Percentiles rank a stretch among this genome's conserved stretches.
phyloP scores from a whole-genome alignment of 2,329 filamentous ascomycete genomes.

The Corniculantispora saksenae region DNA sequence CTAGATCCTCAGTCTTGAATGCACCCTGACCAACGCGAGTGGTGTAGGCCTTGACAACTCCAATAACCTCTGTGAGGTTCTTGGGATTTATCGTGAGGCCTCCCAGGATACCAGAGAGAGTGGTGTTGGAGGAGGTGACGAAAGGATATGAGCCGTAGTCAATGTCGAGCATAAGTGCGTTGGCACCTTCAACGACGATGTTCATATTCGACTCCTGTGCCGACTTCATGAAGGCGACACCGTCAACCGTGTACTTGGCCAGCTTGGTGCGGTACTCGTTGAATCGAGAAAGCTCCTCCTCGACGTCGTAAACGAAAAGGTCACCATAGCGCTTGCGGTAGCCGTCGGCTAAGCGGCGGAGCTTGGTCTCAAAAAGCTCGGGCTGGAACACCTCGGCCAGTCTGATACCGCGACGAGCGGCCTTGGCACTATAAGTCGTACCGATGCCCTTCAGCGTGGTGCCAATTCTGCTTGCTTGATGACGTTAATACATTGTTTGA shows the following conservation, averaged over 20 bases:
- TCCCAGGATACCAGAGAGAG: conserved; percentile 55
- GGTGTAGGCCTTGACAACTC: conserved; percentile 42
- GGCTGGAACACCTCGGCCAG: conserved; percentile 69
- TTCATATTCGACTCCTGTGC: conserved; percentile 60
- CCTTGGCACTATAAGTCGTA: conserved; percentile 31
- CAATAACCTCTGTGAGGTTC: conserved; percentile 61
- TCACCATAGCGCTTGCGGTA: conserved; percentile 68
- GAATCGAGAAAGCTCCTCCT: conserved; percentile 67
- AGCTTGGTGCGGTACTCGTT: conserved; percentile 59
- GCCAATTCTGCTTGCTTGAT: conserved; percentile 31
- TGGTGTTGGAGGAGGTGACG: conserved; percentile 16
- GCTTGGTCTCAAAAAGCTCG: conserved; percentile 64
- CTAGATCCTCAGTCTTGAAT: conserved; percentile 65
- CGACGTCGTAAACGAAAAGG: conserved; percentile 64
- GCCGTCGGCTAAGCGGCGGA: conserved; percentile 61
- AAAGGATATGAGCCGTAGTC: conserved; percentile 46
- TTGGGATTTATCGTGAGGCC: conserved; percentile 62
- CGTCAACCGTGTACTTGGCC: conserved; percentile 64
- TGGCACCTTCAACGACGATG: conserved; percentile 68
- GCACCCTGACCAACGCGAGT: conserved; percentile 63
- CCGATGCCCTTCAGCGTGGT: conserved; percentile 40
- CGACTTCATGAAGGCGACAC: conserved; percentile 61
- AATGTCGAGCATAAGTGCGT: conserved; percentile 65
- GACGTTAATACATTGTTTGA: not conserved
- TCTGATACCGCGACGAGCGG: conserved; percentile 61